These are phyloP conservation scores for Tetrapisispora nanseiensis DNA, from an alignment of 805 yeast species.

Conservation along the genomic window DNA sequence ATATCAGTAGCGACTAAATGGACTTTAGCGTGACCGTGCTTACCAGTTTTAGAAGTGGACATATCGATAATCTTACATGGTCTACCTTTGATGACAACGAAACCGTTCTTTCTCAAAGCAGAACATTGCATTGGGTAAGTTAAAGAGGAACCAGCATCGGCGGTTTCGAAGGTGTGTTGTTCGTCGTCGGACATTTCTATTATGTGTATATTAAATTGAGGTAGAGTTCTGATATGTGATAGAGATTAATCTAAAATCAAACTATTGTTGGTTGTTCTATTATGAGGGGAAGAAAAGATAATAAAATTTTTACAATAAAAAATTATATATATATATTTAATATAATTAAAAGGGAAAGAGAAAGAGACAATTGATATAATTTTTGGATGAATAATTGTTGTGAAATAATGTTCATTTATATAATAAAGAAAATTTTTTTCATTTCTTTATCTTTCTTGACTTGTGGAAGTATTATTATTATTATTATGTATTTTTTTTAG, in stretches of 20 bases:
- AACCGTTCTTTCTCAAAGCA: constrained; percentile 99
- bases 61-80: constrained; percentile 99
- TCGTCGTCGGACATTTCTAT: constrained; percentile 28
- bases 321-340: no score
- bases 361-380: no score
- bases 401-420: not conserved
- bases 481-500: no score
- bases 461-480: no score
- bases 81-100: constrained; percentile 96
- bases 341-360: no score
- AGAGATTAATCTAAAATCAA: not conserved
- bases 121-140: constrained; percentile 99
- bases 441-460: no score
- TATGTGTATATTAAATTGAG: not conserved
- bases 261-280: not conserved
- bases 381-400: no score
- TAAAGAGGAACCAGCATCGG: constrained; percentile 96
- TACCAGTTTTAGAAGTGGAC: constrained; percentile 99
- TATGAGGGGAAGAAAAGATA: not conserved
- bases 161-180: constrained; percentile 93
- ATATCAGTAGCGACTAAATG: constrained; percentile 98
- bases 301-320: not conserved
- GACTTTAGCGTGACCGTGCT: constrained; percentile 99
- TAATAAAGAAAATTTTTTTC: not conserved
- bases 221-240: not conserved